Evolutionary conservation across 2,329 filamentous ascomycete species (phyloP).

Genomic region (Aspergillus flavus): DNA sequence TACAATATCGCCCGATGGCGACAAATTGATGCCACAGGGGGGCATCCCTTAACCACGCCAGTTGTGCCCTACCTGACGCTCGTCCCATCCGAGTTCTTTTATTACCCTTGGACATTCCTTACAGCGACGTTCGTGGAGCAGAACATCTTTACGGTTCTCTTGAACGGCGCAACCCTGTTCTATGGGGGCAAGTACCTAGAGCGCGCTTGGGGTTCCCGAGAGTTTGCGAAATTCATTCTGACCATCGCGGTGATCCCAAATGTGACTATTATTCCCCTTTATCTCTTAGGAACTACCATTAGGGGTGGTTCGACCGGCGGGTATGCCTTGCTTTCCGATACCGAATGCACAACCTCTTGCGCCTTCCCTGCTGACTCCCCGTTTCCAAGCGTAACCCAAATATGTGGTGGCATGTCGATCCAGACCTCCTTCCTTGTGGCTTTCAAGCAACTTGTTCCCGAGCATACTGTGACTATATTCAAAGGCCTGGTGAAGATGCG

Average conservation of each 20-base stretch:
- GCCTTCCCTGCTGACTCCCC: conserved; percentile 28
- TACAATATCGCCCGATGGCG: conserved; percentile 64
- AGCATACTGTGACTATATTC: conserved; percentile 94
- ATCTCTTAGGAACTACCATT: conserved; percentile 73
- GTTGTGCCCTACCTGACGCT: conserved; percentile 86
- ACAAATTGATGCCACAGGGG: conserved; percentile 68
- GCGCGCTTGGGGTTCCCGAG: conserved; percentile 88
- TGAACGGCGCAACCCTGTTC: conserved; percentile 78
- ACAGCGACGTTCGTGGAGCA: conserved; percentile 87
- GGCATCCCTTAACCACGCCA: conserved; percentile 48
- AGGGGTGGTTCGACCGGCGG: conserved; percentile 46
- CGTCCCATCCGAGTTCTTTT: conserved; percentile 77
- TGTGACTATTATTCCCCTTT: conserved; percentile 69
- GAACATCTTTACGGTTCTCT: conserved; percentile 82
- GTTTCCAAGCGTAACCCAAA: conserved; percentile 68
- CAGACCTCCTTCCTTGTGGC: conserved; percentile 94
- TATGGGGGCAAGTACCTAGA: conserved; percentile 95
- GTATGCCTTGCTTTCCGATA: conserved; percentile 32
- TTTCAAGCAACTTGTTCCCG: conserved; percentile 95
- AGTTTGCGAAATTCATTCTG: conserved; percentile 87
- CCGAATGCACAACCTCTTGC: conserved; percentile 21
- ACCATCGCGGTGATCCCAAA: conserved; percentile 81
- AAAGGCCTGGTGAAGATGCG: conserved; percentile 85
- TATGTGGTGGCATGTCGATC: conserved; percentile 84
- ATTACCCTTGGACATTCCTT: conserved; percentile 92